Evolutionary conservation across 2,329 filamentous ascomycete genomes (phyloP), one percentile per base, ranked within the genome.

Genomic region (Pezicula radicicola): DNA sequence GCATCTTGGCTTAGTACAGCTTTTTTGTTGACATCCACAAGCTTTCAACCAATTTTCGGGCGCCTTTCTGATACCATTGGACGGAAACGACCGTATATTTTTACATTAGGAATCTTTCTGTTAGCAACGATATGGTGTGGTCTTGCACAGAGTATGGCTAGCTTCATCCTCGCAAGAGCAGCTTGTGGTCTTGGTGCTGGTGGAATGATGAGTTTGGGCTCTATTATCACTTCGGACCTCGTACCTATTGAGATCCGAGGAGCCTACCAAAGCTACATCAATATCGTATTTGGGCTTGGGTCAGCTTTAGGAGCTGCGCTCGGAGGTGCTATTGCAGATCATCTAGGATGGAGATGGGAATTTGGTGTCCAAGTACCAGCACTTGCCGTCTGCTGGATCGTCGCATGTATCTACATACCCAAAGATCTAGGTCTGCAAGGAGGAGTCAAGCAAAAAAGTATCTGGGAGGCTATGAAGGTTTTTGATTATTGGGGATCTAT

Each of bases 1-100:
- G 89, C 89, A 3, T 91, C 88, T 2, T 94, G 89, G 89, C 75
- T 93, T 4, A 91, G 88, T 2, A 93, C 89, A 0, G 83, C 87
- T 0, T 93, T 91, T 58, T 70, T 93, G 35, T 75, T 94, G 36
- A 91, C 89, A 0, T 88, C 83, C 4, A 91, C 88, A 1, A 83
- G 85, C 21, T 86, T 90, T 52, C 86, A 91, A 68, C 88, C 89
- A 0, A 71, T 93, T 1, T 81, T 89, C 57, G 89, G 88, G 3
- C 79, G 89, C 2, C 66, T 91, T 1, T 91, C 87, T 2, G 89
- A 93, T 68, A 84, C 85, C 0, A 71, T 91, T 53, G 88, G 89
- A 10, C 75, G 88, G 42, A 88, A 85, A 53, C 72, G 75, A 16
- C 77, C 86, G 1, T 91, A 89, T 60, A 70, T 91, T 10, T 76